Evolutionary conservation across 768 basidiomycete species (phyloP).

Genomic region (Erythrobasidium yunnanense): DNA sequence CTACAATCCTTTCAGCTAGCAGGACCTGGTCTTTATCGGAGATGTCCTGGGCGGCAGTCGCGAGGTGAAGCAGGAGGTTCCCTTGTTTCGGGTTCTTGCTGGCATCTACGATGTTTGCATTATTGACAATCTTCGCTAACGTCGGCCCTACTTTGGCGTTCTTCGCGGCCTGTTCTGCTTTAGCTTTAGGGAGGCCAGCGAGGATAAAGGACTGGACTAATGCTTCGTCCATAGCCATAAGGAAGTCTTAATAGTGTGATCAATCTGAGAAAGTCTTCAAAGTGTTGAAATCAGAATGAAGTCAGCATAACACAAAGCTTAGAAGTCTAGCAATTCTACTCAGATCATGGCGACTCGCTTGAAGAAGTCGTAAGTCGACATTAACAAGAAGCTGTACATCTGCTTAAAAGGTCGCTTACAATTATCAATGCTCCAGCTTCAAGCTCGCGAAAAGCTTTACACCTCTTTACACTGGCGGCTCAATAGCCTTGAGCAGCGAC

Average conservation of each 20-base stretch:
- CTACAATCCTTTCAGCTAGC: conserved; percentile 50
- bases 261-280: background rate
- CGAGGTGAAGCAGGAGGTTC: conserved; percentile 27
- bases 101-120: conserved; percentile 8
- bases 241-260: background rate
- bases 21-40: conserved; percentile 1
- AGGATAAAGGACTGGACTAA: background rate
- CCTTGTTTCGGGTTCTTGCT: conserved; percentile 23
- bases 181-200: conserved; percentile 19
- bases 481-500: conserved; percentile 66
- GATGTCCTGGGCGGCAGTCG: conserved; percentile 3
- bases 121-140: background rate
- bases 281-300: no score
- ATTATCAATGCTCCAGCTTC: conserved; percentile 30
- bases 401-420: no score
- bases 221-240: background rate
- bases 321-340: no score
- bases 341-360: conserved; percentile 15
- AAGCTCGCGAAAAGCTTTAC: conserved; percentile 30
- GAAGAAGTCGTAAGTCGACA: conserved; percentile 18
- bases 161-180: conserved; percentile 25
- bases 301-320: no score
- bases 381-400: background rate
- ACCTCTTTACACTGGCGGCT: conserved; percentile 61
- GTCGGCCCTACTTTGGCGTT: conserved; percentile 1